Base-by-base conservation (phyloP, 805 yeast species). In the Saccharomycopsis javanensis region DNA sequence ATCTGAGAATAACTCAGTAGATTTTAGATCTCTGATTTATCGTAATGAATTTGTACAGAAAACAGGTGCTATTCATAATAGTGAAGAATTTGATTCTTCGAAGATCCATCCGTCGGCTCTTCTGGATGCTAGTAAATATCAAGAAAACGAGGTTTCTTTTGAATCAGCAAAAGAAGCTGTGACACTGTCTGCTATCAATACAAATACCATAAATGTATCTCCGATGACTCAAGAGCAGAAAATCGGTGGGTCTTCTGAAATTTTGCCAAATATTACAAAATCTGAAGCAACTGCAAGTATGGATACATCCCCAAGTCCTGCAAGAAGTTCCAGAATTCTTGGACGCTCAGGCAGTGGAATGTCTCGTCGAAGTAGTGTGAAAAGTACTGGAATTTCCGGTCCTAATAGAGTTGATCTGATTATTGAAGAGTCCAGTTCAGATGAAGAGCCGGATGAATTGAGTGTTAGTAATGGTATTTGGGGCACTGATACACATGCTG, bases 11-110 rank as follows among this genome's bases (percentile, higher is more conserved):
- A 58, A 60, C 27, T 57, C 60, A 5, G 28, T 54, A 3, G 33
- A 53, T 30, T 60, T 60, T 37, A 37, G 62, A 33, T 53, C 59
- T 11, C 56, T 58, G 25, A 46, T 57, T 4, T 60, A 55, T 28
- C 50, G 54, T 18, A 57, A 55, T 51, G 60, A 55, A 20, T 60
- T 60, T 53, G 57, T 60, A 8, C 51, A 57, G 8, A 18, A 51
- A 28, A 56, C 59, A 4, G 53, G 54, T 28, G 56, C 51, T 38
- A 46, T 35, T n/a, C 60, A 55, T 18, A 20, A 54, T 33, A 31
- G 52, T 35, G 58, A 58, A 33, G 20, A 15, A 16, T 58, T 58
- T 28, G 56, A 58, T 20, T 10, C 42, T 27, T 23, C 53, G 3
- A 37, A 52, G 27, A 16, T 58, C 2, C 18, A 50, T 10, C 20